Evolutionary conservation across 306 rosid species (phyloP).

Genomic region (Nissolia schottii): DNA sequence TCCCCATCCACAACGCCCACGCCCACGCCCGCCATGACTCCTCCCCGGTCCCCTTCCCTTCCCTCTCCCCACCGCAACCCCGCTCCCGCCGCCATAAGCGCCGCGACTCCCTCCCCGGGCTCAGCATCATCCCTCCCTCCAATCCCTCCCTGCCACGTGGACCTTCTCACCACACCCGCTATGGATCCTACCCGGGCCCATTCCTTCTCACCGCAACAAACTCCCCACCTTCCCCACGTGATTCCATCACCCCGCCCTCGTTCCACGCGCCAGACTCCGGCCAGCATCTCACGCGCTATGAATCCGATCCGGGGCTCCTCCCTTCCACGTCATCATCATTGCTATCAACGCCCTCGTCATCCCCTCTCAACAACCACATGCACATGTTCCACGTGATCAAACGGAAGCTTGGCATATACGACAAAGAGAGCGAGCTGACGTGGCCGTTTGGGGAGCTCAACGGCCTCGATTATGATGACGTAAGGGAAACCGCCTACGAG

Average conservation of each 20-base stretch:
- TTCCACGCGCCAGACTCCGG: too few species aligned
- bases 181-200: constrained; percentile 31
- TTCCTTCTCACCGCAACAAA: constrained; percentile 17
- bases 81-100: neutral
- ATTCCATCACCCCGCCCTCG: neutral
- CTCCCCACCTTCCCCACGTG: neutral
- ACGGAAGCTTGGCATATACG: neutral
- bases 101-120: constrained; percentile 19
- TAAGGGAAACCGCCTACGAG: constrained; percentile 39
- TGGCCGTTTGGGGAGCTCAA: constrained; percentile 32
- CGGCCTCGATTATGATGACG: constrained; percentile 11
- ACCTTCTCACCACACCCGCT: constrained; percentile 3
- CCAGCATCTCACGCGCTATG: neutral
- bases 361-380: neutral
- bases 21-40: constrained; percentile 61
- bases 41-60: neutral
- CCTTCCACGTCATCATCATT: neutral
- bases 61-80: constrained; percentile 4
- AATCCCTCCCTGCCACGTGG: constrained; percentile 1
- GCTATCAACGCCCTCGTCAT: neutral
- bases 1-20: neutral
- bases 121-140: too few species aligned
- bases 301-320: constrained; percentile 7
- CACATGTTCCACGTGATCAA: neutral
- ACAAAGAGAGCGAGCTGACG: constrained; percentile 27